Base-by-base conservation (phyloP, 805 yeast genomes). In the Ogataea zsoltii region DNA sequence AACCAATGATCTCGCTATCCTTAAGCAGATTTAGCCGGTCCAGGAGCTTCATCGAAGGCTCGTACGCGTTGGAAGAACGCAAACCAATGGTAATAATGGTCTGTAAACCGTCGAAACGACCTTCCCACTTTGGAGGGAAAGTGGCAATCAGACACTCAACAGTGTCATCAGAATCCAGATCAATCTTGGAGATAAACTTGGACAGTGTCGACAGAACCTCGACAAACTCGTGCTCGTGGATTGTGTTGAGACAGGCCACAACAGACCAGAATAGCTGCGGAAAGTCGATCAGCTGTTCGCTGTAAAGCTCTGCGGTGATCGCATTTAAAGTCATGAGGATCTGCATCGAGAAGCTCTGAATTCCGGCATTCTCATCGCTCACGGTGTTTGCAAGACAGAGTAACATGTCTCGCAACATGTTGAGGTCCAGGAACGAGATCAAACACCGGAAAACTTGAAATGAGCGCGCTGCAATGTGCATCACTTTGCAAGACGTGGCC, bases 401-500 rank as follows among this genome's bases (percentile, higher is more conserved):
- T 10, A 94, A 71, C 96, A 94, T 88, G 66, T 91, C 98, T 44
- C 88, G 80, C 36, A 95, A 70, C 97, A 94, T 92, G 10, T 77
- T 74, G 58, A 85, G 91, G 60, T 94, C 97, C 49, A 92, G 69
- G 55, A 83, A 82, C 7, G 88, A 78, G n/a, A 90, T 68, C 45
- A 94, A 65, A 3, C 95, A 86, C 35, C 99, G 73, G 68, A 91
- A 94, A 0, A 91, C 76, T 62, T 94, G 99, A 66, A 95, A 92
- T 0, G 98, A 91, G 19, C 99, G 77, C 54, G 99, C 94, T 0
- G 99, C 99, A 54, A 94, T 79, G 62, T 95, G 99, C 58, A 97
- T 76, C 2, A 92, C 98, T 2, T 97, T 95, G 69, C 98, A 94
- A 1, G 96, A 84, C 0, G 99, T 94, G 0, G 99, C 97, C 99